Evolutionary conservation across 148 eudicot genomes (phyloP), one percentile per base, ranked within the genome.

Genomic region (Spergularia bocconei): DNA sequence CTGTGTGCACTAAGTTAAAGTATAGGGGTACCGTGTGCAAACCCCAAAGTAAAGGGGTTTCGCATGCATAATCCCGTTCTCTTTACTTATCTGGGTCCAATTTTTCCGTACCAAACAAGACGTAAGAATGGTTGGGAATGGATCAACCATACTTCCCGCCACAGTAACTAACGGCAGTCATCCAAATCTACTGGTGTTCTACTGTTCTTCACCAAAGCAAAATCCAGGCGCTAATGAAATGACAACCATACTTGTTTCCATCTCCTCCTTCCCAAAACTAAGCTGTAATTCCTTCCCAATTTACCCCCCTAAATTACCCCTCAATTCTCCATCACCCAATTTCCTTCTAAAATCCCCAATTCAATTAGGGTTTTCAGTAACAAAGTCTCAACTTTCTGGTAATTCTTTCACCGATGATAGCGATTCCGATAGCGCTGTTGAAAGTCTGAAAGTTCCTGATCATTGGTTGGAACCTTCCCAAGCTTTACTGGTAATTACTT

Each of bases 381-480:
- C 39, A 23, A 76, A 36, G 68, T 60, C 63, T 16, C 66, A 58
- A 16, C 17, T 72, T 71, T 44, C 60, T 51, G 79, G 66, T 2
- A 67, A 70, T 69, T 61, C 60, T 13, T 25, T 44, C 15, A 63
- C 15, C n/a, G 66, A 71, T 67, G 84, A 76, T 23, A 78, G 39
- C 10, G 70, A 70, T 19, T 72, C 70, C 15, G 64, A 80, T 74
- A 84, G 79, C n/a, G 64, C 72, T 9, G 88, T 92, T 71, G 84
- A 90, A 65, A 83, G 71, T 9, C 86, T 92, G 74, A 86, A 87
- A 74, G 89, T 92, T 81, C 97, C 97, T 16, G 78, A 83, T 48
- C 82, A 80, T 9, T 90, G 93, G 93, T 69, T 86, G 70, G 78
- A 83, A 57, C 86, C 90, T 84, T 76, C 90, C 20, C 79, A 48